A percentile compares a stretch with the other conserved stretches of the same genome.
Evolutionary conservation across 1,284 basidiomycete species (phyloP).

Genomic region (Cystobasidium sp.): DNA sequence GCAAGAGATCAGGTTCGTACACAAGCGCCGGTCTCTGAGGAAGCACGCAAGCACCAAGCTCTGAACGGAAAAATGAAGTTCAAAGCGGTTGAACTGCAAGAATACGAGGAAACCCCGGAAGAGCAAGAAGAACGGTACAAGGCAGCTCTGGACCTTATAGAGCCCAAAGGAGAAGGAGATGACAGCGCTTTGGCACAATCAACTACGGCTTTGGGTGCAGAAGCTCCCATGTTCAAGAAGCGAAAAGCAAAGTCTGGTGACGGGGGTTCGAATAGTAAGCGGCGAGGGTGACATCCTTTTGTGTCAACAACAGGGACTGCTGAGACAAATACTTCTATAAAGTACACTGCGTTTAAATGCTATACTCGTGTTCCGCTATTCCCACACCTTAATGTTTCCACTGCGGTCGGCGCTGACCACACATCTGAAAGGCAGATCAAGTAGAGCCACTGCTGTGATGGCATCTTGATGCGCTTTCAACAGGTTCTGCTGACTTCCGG

Average conservation of each 20-base stretch:
- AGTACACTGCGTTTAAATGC: too few species aligned
- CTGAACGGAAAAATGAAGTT: slow-evolving; percentile 45
- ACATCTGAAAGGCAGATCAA: slow-evolving; percentile 84
- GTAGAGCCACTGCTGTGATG: slow-evolving; percentile 75
- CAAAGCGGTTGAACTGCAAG: slow-evolving; percentile 44
- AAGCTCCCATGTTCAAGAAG: slow-evolving; percentile 49
- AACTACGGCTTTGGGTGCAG: not conserved
- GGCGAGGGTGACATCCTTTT: not conserved
- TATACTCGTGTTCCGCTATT: slow-evolving; percentile 29
- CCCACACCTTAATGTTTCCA: slow-evolving; percentile 75
- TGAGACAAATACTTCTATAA: too few species aligned
- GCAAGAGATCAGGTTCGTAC: slow-evolving; percentile 22
- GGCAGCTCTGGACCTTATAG: slow-evolving; percentile 21
- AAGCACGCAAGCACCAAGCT: not conserved
- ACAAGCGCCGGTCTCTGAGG: slow-evolving; percentile 24
- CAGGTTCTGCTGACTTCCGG: slow-evolving; percentile 75
- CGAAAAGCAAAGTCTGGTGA: slow-evolving; percentile 40
- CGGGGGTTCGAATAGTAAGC: not conserved
- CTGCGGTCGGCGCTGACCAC: slow-evolving; percentile 81
- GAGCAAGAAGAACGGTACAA: slow-evolving; percentile 28
- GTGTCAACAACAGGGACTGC: not conserved
- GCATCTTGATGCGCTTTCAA: slow-evolving; percentile 80
- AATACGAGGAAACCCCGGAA: slow-evolving; percentile 28
- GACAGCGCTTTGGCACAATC: not conserved
- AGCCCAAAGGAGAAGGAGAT: slow-evolving; percentile 22